phyloP scores from a whole-genome alignment of 345 rosid genomes.

The Populus davidiana region DNA sequence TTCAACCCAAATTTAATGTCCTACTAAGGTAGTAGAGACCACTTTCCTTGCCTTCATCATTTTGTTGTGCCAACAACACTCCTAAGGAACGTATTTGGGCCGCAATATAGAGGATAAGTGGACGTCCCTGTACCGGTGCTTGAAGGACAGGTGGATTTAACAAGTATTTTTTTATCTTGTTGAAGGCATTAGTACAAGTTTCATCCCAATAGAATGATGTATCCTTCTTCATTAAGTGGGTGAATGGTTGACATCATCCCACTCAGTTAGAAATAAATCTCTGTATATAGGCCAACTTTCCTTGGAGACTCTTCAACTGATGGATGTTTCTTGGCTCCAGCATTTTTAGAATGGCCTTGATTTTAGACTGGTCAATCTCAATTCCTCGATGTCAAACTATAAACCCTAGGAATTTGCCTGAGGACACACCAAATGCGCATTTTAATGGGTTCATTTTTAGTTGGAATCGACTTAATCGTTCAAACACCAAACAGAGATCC shows the following conservation, averaged over 20 bases:
- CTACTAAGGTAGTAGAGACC: neutral
- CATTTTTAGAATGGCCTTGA: neutral
- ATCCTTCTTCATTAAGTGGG: no score
- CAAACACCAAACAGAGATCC: neutral
- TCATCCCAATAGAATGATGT: neutral
- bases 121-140: neutral
- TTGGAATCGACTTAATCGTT: neutral
- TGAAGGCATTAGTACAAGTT: neutral
- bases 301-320: neutral
- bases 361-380: constrained; percentile 8
- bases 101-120: neutral
- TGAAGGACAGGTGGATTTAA: neutral
- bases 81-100: neutral
- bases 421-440: constrained; percentile 4
- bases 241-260: no score
- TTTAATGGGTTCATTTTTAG: neutral
- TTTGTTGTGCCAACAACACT: neutral
- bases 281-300: neutral
- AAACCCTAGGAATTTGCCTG: neutral
- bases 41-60: neutral
- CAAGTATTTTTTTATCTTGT: neutral
- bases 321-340: neutral
- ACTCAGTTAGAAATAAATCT: no score
- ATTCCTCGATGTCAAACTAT: neutral
- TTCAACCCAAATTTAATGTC: neutral